A percentile compares a stretch with the other conserved stretches of the same genome.
Conservation (phyloP, 495 filamentous ascomycete species). For the Parathielavia appendiculata region DNA sequence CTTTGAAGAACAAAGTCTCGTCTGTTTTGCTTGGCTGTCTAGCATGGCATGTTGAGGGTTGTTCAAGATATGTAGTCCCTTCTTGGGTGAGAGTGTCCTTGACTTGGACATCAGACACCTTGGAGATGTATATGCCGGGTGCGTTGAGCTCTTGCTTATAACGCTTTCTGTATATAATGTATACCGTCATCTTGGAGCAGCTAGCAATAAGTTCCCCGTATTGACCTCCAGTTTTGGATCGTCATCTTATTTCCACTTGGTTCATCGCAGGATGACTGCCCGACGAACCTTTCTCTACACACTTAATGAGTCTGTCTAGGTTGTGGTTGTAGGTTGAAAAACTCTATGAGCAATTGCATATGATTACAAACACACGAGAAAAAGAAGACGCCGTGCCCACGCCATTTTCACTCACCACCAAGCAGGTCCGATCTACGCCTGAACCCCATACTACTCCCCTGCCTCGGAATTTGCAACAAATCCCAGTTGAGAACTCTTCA, state of each 20-base stretch:
- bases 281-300: no score
- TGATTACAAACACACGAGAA: background rate
- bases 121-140: background rate
- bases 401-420: background rate
- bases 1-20: background rate
- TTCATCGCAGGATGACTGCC: no score
- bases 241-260: no score
- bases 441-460: background rate
- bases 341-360: background rate
- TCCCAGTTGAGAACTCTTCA: background rate
- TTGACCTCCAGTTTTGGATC: no score
- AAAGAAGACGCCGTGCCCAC: background rate
- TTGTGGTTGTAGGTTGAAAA: background rate
- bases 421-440: background rate
- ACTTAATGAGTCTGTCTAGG: no score
- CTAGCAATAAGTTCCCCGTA: no score
- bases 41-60: background rate
- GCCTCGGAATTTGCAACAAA: no score
- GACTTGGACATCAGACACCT: background rate
- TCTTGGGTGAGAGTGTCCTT: background rate
- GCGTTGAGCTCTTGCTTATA: background rate
- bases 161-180: background rate
- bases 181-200: no score
- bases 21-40: background rate
- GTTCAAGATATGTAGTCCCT: background rate